These are phyloP conservation scores for Clarkia xantiana DNA, from an alignment of 345 rosid genomes.

Conservation along the genomic window DNA sequence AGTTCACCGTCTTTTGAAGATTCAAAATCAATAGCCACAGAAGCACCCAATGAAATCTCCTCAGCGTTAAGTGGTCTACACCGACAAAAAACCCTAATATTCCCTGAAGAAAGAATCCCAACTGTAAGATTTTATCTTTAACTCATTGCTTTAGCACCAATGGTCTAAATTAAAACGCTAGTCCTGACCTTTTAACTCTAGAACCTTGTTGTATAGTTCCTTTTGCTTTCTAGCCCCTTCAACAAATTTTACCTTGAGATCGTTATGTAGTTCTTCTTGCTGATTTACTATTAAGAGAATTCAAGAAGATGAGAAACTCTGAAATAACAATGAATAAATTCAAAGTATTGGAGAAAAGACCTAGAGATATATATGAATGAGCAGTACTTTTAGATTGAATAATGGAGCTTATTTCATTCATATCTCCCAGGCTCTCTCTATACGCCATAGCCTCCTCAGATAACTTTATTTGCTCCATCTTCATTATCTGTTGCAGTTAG, in stretches of 20 bases:
- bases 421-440: conserved; percentile 37
- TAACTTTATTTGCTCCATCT: conserved; percentile 67
- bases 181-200: conserved; percentile 77
- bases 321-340: not conserved
- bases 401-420: conserved; percentile 27
- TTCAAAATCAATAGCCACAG: conserved; percentile 55
- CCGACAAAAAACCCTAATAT: conserved; percentile 90
- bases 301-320: too few relatives aligned
- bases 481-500: conserved; percentile 50
- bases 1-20: conserved; percentile 83
- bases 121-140: conserved; percentile 1
- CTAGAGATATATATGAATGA: not conserved
- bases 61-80: conserved; percentile 74
- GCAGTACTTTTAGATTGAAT: conserved; percentile 43
- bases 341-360: conserved; percentile 24
- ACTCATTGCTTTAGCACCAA: not conserved
- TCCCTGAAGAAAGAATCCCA: conserved; percentile 42
- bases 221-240: conserved; percentile 54
- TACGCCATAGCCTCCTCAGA: conserved; percentile 56
- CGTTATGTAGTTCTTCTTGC: conserved; percentile 43
- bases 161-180: not conserved
- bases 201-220: conserved; percentile 83
- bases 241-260: conserved; percentile 51
- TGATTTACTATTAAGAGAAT: conserved; percentile 35
- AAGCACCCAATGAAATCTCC: conserved; percentile 48